These are phyloP conservation scores for Agaricus blazei DNA, from an alignment of 768 basidiomycete genomes.

Conservation along the genomic window DNA sequence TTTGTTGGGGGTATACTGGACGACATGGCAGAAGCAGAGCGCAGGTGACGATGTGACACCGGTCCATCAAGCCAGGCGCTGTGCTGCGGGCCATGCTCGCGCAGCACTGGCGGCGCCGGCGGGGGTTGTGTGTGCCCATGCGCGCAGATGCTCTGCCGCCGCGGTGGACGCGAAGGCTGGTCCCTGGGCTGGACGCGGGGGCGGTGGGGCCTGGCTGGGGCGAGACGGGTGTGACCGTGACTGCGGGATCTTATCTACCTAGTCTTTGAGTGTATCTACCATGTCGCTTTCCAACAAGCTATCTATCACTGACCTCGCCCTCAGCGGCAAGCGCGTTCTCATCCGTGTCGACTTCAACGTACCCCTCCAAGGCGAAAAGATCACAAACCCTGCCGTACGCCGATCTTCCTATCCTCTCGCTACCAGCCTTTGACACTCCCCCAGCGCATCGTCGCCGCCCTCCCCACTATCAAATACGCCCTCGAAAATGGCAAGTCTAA, in stretches of 20 bases:
- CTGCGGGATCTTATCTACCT: constrained; percentile 15
- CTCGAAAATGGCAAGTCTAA: constrained; percentile 63
- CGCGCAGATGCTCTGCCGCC: too few relatives aligned
- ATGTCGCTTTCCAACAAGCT: constrained; percentile 97
- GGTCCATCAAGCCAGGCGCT: neutral
- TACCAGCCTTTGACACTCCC: constrained; percentile 12
- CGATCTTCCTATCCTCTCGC: constrained; percentile 2
- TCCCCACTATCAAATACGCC: constrained; percentile 94
- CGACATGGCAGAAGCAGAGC: constrained; percentile 26
- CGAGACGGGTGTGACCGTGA: too few relatives aligned
- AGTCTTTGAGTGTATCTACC: constrained; percentile 19
- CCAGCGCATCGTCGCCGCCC: constrained; percentile 94
- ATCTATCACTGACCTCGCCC: constrained; percentile 84
- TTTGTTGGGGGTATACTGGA: constrained; percentile 36
- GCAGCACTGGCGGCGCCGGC: too few relatives aligned
- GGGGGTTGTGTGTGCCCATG: too few relatives aligned
- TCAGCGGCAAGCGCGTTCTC: constrained; percentile 85
- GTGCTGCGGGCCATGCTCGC: too few relatives aligned
- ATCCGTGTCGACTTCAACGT: constrained; percentile 98
- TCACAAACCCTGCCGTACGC: constrained; percentile 95
- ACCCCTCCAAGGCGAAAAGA: constrained; percentile 83
- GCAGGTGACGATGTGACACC: constrained; percentile 12
- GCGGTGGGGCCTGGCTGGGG: too few relatives aligned
- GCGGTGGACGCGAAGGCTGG: too few relatives aligned
- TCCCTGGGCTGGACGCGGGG: too few relatives aligned